A percentile compares a stretch with the other conserved stretches of the same genome.
phyloP scores from a whole-genome alignment of 129 eudicot genomes.

The Erigeron canadensis region DNA sequence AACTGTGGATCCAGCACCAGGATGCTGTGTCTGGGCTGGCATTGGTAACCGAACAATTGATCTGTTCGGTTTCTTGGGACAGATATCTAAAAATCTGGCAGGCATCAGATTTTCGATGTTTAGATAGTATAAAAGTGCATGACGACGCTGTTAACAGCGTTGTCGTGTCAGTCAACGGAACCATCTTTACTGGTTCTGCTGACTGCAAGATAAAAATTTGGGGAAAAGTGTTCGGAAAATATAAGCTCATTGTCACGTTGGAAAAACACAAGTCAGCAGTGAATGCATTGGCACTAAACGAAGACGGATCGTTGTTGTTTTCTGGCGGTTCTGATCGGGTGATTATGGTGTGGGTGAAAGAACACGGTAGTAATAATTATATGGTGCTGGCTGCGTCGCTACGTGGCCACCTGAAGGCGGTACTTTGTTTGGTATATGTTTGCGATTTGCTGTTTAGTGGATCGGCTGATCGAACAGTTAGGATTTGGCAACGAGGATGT shows the following conservation, averaged over 20 bases:
- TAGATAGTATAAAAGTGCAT: conserved; percentile 64
- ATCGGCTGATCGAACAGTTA: conserved; percentile 87
- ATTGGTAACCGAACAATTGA: conserved; percentile 7
- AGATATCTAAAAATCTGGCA: conserved; percentile 62
- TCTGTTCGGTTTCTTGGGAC: conserved; percentile 85
- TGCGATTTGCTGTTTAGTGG: conserved; percentile 72
- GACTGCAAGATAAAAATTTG: conserved; percentile 58
- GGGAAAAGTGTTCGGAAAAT: conserved; percentile 35
- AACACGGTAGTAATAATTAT: conserved; percentile 56
- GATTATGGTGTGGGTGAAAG: conserved; percentile 80
- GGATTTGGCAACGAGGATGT: conserved; percentile 65
- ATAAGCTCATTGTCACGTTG: conserved; percentile 46
- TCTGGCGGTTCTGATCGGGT: conserved; percentile 77
- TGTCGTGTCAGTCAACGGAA: conserved; percentile 40
- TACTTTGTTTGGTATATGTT: conserved; percentile 56
- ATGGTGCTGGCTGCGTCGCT: conserved; percentile 63
- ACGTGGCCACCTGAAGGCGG: conserved; percentile 70
- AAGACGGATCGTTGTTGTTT: conserved; percentile 69
- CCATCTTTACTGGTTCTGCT: conserved; percentile 69
- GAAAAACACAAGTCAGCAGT: conserved; percentile 87
- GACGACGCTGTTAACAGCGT: conserved; percentile 85
- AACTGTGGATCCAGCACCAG: conserved; percentile 77
- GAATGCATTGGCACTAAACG: conserved; percentile 64
- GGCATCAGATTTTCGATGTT: conserved; percentile 36
- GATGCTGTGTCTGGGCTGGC: conserved; percentile 83